Base-by-base conservation (phyloP, 2,329 filamentous ascomycete species). In the Cercospora zeina region DNA sequence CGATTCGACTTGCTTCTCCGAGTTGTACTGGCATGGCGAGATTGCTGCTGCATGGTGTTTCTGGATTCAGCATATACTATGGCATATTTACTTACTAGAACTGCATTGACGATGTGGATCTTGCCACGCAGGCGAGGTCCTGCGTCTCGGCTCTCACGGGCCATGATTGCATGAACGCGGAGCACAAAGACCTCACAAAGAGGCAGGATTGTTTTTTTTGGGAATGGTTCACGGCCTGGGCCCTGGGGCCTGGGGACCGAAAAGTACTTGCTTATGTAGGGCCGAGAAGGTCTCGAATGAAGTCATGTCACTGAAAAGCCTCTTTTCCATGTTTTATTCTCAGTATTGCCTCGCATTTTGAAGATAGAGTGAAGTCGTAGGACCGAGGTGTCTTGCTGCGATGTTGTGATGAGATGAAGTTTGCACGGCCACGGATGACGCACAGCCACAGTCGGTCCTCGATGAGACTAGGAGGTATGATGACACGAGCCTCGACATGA, bases 21-120 rank as follows among this genome's bases (percentile, higher is more conserved):
- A 4, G 6, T 33, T 54, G 51, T 54, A 27, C 27, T 24, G 19
- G 30, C 34, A 47, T 45, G 21, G 27, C 33, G 30, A 42, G 21
- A 39, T 53, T 56, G 27, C 34, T 56, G 27, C 34, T 30, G 59
- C 59, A 56, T 34, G 39, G 39, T 36, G 24, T 33, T 27, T 21
- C 31, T 11, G 30, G 19, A 27, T 21, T 37, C 34, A n/a, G n/a
- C 30, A 34, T 45, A 49, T 4, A 34, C 19, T 54, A 36, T 36
- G 33, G 51, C 51, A 54, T 54, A 37, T 24, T 21, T n/a, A 36
- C 51, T 54, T 54, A 54, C 16, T 54, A 54, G 51, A 54, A 24
- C 13, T 36, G 51, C 31, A 36, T 37, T 13, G 24, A 37, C 51
- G 51, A 37, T 24, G 33, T n/a, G 16, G 51, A 27, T 9, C 9